Conservation (phyloP, 805 yeast genomes). For the Wickerhamomyces bisporus region DNA sequence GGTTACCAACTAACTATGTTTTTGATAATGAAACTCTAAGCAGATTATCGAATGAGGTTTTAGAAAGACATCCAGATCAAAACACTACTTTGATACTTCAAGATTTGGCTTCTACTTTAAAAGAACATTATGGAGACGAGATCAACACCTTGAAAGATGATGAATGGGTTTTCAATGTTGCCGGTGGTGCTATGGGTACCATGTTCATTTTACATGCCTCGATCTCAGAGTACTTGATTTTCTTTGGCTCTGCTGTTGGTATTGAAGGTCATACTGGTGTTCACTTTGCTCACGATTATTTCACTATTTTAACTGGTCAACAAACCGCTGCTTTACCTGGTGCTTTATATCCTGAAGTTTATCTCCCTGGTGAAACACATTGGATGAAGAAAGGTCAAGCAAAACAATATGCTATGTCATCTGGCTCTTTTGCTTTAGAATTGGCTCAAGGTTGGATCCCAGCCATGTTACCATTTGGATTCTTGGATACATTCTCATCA, state of each 20-base stretch:
- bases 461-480: slow-evolving; percentile 94
- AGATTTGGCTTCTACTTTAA: slow-evolving; percentile 54
- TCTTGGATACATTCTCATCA: slow-evolving; percentile 70
- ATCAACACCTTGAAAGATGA: slow-evolving; percentile 68
- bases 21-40: slow-evolving; percentile 67
- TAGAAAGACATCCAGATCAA: slow-evolving; percentile 48
- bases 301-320: slow-evolving; percentile 79
- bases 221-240: slow-evolving; percentile 82
- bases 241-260: slow-evolving; percentile 91
- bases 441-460: slow-evolving; percentile 99
- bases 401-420: slow-evolving; percentile 84
- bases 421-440: slow-evolving; percentile 83
- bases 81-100: slow-evolving; percentile 59
- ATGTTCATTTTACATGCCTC: slow-evolving; percentile 96
- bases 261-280: slow-evolving; percentile 96
- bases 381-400: slow-evolving; percentile 66
- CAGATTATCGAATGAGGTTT: slow-evolving; percentile 48
- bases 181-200: slow-evolving; percentile 98
- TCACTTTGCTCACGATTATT: slow-evolving; percentile 96
- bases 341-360: slow-evolving; percentile 61
- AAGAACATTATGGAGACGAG: slow-evolving; percentile 65
- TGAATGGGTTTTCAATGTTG: slow-evolving; percentile 95
- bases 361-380: slow-evolving; percentile 83
- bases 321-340: slow-evolving; percentile 70
- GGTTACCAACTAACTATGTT: slow-evolving; percentile 67